Conservation (phyloP, 352 stramenopile species). For the Pythium utonaiense region DNA sequence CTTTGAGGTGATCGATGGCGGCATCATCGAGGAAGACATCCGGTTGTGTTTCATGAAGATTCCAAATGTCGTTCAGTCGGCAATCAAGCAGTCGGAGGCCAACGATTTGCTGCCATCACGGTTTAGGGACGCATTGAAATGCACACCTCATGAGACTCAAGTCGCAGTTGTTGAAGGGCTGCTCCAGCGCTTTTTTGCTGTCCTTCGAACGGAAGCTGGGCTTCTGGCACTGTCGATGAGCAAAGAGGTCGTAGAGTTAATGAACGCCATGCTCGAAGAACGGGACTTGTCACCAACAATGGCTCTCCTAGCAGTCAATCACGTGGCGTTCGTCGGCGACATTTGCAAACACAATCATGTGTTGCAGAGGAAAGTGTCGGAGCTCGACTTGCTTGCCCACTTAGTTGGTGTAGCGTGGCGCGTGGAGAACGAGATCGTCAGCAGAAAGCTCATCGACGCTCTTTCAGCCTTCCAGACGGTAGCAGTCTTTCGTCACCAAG, state of each 20-base stretch:
- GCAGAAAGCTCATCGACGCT: not conserved
- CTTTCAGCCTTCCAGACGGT: not conserved
- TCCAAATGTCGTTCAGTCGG: not conserved
- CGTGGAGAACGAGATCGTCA: not conserved
- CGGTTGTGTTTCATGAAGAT: constrained; percentile 1
- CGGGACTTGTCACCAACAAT: constrained; percentile 3
- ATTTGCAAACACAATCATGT: not conserved
- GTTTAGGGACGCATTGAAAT: not conserved
- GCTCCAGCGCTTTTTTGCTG: constrained; percentile 13
- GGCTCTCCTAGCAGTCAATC: constrained; percentile 1
- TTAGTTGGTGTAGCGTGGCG: constrained; percentile 5
- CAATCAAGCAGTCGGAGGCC: not conserved
- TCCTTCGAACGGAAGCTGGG: not conserved
- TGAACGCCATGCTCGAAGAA: constrained; percentile 7
- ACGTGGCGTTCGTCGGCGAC: not conserved
- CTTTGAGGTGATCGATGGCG: not conserved
- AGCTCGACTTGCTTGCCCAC: not conserved
- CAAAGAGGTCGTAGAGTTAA: constrained; percentile 2
- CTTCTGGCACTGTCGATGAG: not conserved
- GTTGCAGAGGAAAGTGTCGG: not conserved
- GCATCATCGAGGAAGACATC: not conserved
- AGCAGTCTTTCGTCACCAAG: constrained; percentile 1
- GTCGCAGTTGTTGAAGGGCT: constrained; percentile 2
- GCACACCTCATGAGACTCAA: not conserved
- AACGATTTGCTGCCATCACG: not conserved